Evolutionary conservation across 1,284 basidiomycete species (phyloP).

Genomic region (Ganoderma resinaceum): DNA sequence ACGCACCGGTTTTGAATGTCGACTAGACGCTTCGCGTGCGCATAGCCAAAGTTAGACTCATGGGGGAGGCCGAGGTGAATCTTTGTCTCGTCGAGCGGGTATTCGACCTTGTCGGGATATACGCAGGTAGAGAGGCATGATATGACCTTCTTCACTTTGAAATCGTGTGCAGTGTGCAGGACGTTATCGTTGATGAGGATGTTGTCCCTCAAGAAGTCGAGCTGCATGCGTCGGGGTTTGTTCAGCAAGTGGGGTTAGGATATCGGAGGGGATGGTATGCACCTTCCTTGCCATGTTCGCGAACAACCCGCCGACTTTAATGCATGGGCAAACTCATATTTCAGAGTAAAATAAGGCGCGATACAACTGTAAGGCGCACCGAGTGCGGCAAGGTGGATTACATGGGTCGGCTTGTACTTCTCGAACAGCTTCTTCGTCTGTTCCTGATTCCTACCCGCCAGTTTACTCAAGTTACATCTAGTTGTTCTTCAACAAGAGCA

Average conservation of each 20-base stretch:
- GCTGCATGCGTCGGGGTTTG: conserved; percentile 45
- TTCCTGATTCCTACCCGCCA: conserved; percentile 58
- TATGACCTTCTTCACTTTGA: conserved; percentile 74
- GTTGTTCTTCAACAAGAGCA: background rate
- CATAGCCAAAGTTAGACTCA: conserved; percentile 90
- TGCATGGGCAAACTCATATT: conserved; percentile 3
- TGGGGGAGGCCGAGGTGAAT: conserved; percentile 90
- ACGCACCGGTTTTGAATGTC: conserved; percentile 90
- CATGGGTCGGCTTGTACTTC: conserved; percentile 89
- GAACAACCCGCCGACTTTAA: conserved; percentile 85
- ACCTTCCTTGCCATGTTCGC: conserved; percentile 92
- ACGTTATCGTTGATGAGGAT: conserved; percentile 92
- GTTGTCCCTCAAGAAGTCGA: conserved; percentile 90
- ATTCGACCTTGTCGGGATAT: conserved; percentile 86
- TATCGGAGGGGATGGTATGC: conserved; percentile 19
- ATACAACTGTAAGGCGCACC: conserved; percentile 54
- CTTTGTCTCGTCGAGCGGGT: conserved; percentile 90
- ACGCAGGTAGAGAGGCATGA: conserved; percentile 91
- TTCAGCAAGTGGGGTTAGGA: background rate
- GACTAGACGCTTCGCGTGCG: conserved; percentile 92
- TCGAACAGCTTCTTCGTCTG: conserved; percentile 77
- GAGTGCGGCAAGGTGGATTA: conserved; percentile 89
- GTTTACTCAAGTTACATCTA: background rate
- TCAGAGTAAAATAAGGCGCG: background rate
- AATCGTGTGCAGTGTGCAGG: conserved; percentile 73